A percentile compares a stretch with the other conserved stretches of the same genome.
Evolutionary conservation across 495 filamentous ascomycete species (phyloP).

Genomic region (Podospora anserina): DNA sequence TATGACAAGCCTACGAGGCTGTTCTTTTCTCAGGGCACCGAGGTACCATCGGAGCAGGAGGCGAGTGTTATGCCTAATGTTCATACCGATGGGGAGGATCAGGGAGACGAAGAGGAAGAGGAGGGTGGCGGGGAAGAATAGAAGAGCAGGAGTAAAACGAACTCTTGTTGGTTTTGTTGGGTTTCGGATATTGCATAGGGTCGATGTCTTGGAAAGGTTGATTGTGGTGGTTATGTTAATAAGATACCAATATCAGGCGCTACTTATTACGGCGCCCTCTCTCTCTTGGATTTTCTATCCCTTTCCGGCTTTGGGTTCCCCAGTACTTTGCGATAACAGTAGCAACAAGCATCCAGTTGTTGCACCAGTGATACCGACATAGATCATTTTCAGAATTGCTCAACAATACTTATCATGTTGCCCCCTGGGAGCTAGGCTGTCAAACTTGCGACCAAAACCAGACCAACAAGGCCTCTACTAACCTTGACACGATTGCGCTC

Average conservation of each 20-base stretch:
- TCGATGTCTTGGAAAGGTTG: neutral
- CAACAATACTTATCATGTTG: too few relatives aligned
- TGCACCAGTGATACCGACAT: too few relatives aligned
- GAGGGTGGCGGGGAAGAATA: conserved; percentile 15
- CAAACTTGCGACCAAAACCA: too few relatives aligned
- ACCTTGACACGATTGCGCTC: too few relatives aligned
- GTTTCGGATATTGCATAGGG: neutral
- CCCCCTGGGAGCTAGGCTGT: too few relatives aligned
- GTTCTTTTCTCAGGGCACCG: conserved; percentile 83
- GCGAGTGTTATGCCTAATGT: neutral
- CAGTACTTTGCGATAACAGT: too few relatives aligned
- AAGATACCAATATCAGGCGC: neutral
- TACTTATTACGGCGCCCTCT: neutral
- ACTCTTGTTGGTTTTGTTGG: too few relatives aligned
- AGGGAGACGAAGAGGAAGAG: conserved; percentile 15
- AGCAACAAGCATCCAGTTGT: too few relatives aligned
- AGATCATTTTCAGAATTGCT: too few relatives aligned
- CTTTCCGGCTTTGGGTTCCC: neutral
- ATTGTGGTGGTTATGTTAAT: neutral
- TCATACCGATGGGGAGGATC: conserved; percentile 10
- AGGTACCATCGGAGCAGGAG: conserved; percentile 32
- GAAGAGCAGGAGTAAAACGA: neutral
- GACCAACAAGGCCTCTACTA: too few relatives aligned
- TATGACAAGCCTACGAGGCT: conserved; percentile 63
- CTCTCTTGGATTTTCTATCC: neutral